Conservation (phyloP, 208 protist species). For the Lotmaria passim region DNA sequence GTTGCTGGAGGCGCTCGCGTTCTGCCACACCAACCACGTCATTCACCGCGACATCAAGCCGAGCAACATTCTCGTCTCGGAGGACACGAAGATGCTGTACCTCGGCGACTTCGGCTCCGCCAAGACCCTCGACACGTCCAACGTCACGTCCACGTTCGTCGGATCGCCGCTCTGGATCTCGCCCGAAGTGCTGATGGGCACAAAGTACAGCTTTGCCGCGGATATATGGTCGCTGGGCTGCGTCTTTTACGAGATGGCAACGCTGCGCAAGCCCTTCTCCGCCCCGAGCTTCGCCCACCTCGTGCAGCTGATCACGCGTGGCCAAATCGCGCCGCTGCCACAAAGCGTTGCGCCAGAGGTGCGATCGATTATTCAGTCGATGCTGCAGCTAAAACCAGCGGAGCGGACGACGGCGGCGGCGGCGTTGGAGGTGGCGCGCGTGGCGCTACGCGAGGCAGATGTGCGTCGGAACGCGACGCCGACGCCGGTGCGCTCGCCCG, state of each 20-base stretch:
- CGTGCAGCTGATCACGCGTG: slow-evolving; percentile 80
- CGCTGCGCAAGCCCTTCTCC: slow-evolving; percentile 71
- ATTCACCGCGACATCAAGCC: slow-evolving; percentile 94
- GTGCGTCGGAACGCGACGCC: slow-evolving; percentile 11
- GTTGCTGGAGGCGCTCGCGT: slow-evolving; percentile 76
- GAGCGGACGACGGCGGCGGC: slow-evolving; percentile 45
- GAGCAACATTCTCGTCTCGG: slow-evolving; percentile 80
- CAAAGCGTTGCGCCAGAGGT: slow-evolving; percentile 44
- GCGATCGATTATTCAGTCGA: slow-evolving; percentile 49
- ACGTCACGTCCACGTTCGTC: slow-evolving; percentile 81
- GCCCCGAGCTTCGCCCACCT: slow-evolving; percentile 76
- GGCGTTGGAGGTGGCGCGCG: slow-evolving; percentile 37
- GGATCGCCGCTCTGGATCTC: slow-evolving; percentile 94
- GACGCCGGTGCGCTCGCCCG: slow-evolving; percentile 14
- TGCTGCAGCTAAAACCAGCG: slow-evolving; percentile 66
- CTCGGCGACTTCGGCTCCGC: slow-evolving; percentile 92
- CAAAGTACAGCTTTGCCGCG: slow-evolving; percentile 89
- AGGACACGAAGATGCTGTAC: slow-evolving; percentile 44
- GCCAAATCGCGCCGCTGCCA: slow-evolving; percentile 64
- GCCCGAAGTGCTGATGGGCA: slow-evolving; percentile 90
- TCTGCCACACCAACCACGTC: slow-evolving; percentile 80
- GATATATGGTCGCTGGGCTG: slow-evolving; percentile 94
- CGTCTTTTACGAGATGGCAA: slow-evolving; percentile 89
- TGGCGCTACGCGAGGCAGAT: slow-evolving; percentile 18
- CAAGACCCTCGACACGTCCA: slow-evolving; percentile 68